These are phyloP conservation scores for Cladophialophora chaetospira DNA, from an alignment of 2,329 filamentous ascomycete species.

Conservation along the genomic window DNA sequence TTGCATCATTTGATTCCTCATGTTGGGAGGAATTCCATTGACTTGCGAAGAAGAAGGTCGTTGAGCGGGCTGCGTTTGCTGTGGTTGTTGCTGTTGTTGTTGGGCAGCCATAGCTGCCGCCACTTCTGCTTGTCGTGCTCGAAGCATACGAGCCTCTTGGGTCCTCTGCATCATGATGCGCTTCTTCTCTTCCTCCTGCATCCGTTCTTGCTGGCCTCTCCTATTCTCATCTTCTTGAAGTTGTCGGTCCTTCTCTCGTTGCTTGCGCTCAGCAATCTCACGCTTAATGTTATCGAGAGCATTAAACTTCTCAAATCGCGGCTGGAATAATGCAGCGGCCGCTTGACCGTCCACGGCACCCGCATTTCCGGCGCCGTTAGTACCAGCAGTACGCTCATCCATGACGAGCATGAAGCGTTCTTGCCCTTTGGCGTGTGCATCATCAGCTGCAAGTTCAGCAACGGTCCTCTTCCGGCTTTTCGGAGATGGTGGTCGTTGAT, in stretches of 20 bases:
- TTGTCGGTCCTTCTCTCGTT: constrained; percentile 51
- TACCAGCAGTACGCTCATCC: constrained; percentile 73
- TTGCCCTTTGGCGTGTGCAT: constrained; percentile 83
- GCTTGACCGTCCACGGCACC: constrained; percentile 74
- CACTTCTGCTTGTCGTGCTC: constrained; percentile 39
- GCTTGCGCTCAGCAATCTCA: constrained; percentile 70
- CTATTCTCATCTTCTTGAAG: constrained; percentile 53
- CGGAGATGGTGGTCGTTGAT: constrained; percentile 73
- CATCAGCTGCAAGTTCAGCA: constrained; percentile 91
- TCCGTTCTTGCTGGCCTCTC: constrained; percentile 51
- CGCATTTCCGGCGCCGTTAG: constrained; percentile 57
- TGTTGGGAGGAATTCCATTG: constrained; percentile 51
- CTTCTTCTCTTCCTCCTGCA: constrained; percentile 52
- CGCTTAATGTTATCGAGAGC: constrained; percentile 81
- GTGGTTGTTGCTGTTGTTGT: constrained; percentile 41
- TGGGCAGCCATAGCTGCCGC: constrained; percentile 44
- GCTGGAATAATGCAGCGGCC: constrained; percentile 74
- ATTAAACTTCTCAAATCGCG: constrained; percentile 89
- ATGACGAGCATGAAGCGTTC: constrained; percentile 91
- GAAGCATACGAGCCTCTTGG: constrained; percentile 35
- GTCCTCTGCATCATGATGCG: constrained; percentile 43
- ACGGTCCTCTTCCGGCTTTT: constrained; percentile 92
- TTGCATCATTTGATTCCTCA: constrained; percentile 41
- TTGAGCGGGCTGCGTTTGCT: constrained; percentile 44
- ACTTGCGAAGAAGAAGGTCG: constrained; percentile 52